Evolutionary conservation across 1,284 basidiomycete genomes (phyloP).

Genomic region (Pseudozyma thailandica): DNA sequence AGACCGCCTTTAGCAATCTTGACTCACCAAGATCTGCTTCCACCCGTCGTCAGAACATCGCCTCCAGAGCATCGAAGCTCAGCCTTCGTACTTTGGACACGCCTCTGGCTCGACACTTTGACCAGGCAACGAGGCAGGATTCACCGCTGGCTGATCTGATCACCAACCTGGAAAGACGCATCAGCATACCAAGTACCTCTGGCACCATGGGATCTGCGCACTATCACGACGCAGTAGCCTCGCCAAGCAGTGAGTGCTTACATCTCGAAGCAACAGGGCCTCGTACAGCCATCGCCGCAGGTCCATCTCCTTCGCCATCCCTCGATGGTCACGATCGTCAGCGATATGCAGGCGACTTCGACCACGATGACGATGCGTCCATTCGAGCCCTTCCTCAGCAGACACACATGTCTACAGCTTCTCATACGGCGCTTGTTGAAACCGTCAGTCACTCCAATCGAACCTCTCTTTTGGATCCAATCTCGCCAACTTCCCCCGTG

Average conservation of each 20-base stretch:
- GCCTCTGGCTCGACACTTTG: slow-evolving; percentile 44
- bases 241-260: slow-evolving; percentile 34
- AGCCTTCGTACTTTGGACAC: slow-evolving; percentile 38
- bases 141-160: slow-evolving; percentile 49
- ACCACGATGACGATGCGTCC: slow-evolving; percentile 29
- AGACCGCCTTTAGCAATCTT: slow-evolving; percentile 32
- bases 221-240: slow-evolving; percentile 30
- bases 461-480: slow-evolving; percentile 10
- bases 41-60: slow-evolving; percentile 12
- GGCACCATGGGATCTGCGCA: slow-evolving; percentile 27
- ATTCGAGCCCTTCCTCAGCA: slow-evolving; percentile 21
- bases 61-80: slow-evolving; percentile 27
- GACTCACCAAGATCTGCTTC: slow-evolving; percentile 30
- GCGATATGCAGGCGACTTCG: slow-evolving; percentile 7
- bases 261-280: slow-evolving; percentile 8
- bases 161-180: slow-evolving; percentile 38
- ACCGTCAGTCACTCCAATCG: slow-evolving; percentile 20
- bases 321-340: slow-evolving; percentile 6
- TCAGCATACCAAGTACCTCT: slow-evolving; percentile 26
- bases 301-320: slow-evolving; percentile 20
- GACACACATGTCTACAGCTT: slow-evolving; percentile 18
- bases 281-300: slow-evolving; percentile 17
- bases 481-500: background rate
- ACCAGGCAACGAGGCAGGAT: slow-evolving; percentile 25
- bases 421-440: slow-evolving; percentile 36